Conservation (phyloP, 176 grass and related monocot species). For the Poa annua region DNA sequence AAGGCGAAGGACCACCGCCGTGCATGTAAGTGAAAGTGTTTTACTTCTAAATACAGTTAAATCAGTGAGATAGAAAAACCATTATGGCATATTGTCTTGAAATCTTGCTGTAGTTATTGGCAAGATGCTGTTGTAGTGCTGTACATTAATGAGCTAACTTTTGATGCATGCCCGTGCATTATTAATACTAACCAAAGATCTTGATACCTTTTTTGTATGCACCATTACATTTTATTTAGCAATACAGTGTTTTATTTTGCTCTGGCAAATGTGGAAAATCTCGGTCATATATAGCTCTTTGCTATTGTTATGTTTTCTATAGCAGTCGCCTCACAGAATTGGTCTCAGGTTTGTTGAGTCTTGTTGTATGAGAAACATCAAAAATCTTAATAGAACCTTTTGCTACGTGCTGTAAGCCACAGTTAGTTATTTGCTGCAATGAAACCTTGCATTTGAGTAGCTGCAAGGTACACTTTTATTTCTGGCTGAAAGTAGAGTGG, state of each 20-base stretch:
- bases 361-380: neutral
- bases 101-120: constrained; percentile 17
- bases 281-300: constrained; percentile 14
- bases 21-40: constrained; percentile 78
- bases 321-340: neutral
- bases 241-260: neutral
- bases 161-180: constrained; percentile 6
- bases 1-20: constrained; percentile 95
- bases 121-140: neutral
- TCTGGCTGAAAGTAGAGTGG: constrained; percentile 24
- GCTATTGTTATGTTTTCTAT: neutral
- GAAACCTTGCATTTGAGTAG: neutral
- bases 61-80: constrained; percentile 21
- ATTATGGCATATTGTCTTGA: constrained; percentile 10
- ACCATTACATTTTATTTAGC: constrained; percentile 6
- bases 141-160: constrained; percentile 31
- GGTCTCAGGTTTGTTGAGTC: constrained; percentile 10
- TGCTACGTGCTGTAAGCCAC: neutral
- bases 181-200: constrained; percentile 15
- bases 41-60: constrained; percentile 10
- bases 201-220: neutral
- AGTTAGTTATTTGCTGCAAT: constrained; percentile 29
- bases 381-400: constrained; percentile 18
- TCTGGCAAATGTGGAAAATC: constrained; percentile 14
- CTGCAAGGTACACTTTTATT: neutral